Conservation (phyloP, 2,329 filamentous ascomycete species). For the Aspergillus sclerotialis region DNA sequence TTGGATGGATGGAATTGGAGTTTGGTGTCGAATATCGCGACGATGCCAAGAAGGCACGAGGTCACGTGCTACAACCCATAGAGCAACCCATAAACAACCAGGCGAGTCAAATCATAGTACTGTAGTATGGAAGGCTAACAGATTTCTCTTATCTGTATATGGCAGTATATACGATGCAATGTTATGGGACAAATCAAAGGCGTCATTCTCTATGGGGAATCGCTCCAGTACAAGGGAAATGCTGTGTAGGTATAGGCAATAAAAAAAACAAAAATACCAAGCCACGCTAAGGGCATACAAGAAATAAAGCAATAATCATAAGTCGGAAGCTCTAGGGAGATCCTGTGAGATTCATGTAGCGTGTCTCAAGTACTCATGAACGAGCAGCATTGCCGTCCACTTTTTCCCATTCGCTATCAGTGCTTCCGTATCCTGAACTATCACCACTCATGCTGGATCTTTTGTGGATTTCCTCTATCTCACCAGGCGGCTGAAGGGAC, state of each 20-base stretch:
- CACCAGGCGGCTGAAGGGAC: conserved; percentile 45
- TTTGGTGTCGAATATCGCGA: not conserved
- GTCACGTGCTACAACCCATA: not conserved
- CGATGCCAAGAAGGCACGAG: not conserved
- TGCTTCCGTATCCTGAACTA: conserved; percentile 58
- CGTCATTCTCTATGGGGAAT: not conserved
- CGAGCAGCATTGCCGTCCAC: conserved; percentile 53
- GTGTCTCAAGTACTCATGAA: too few species aligned
- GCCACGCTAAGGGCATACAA: too few species aligned
- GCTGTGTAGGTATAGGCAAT: not conserved
- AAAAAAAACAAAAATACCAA: not conserved
- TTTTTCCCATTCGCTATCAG: conserved; percentile 97
- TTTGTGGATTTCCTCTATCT: conserved; percentile 35
- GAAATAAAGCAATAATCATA: too few species aligned
- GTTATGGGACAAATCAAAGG: not conserved
- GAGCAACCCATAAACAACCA: not conserved
- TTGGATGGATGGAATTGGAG: conserved; percentile 1
- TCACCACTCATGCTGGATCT: conserved; percentile 41
- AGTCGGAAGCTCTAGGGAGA: too few species aligned
- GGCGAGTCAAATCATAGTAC: too few species aligned
- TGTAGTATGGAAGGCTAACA: too few species aligned
- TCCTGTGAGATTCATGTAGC: too few species aligned
- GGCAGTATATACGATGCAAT: too few species aligned
- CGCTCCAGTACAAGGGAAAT: not conserved
- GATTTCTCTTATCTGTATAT: too few species aligned